Percentiles rank a stretch among this genome's conserved stretches.
These are phyloP conservation scores for Monosporascus sp. DNA, from an alignment of 2,329 filamentous ascomycete genomes.

Conservation along the genomic window DNA sequence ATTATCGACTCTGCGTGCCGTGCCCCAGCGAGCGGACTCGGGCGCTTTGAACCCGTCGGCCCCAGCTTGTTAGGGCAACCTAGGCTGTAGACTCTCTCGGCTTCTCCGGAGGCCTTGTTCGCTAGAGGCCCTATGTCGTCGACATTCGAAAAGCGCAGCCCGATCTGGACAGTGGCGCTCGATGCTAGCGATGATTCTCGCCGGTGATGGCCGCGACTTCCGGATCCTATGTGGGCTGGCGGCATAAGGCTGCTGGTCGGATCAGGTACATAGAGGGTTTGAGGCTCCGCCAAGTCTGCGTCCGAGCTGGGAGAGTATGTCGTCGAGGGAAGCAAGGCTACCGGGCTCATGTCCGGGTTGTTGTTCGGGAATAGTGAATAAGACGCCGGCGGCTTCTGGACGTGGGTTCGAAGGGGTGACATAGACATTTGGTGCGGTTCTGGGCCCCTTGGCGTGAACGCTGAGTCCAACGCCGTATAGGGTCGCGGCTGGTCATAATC, in stretches of 20 bases:
- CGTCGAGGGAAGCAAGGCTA: slow-evolving; percentile 40
- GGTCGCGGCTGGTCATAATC: slow-evolving; percentile 30
- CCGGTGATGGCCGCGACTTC: slow-evolving; percentile 37
- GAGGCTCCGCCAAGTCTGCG: slow-evolving; percentile 5
- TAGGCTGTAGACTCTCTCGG: slow-evolving; percentile 34
- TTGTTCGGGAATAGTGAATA: slow-evolving; percentile 36
- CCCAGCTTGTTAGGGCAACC: slow-evolving; percentile 26
- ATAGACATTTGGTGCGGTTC: slow-evolving; percentile 26
- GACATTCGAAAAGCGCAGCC: slow-evolving; percentile 59
- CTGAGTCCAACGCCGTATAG: slow-evolving; percentile 24
- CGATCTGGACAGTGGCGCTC: slow-evolving; percentile 66
- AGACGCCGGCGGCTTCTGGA: slow-evolving; percentile 29
- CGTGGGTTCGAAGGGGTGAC: slow-evolving; percentile 19
- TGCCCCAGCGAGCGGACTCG: slow-evolving; percentile 26
- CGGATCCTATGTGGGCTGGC: slow-evolving; percentile 38
- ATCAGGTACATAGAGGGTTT: slow-evolving; percentile 7
- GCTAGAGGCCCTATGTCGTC: slow-evolving; percentile 41
- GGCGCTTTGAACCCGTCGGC: slow-evolving; percentile 14
- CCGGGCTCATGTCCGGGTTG: slow-evolving; percentile 26
- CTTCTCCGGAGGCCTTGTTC: slow-evolving; percentile 24
- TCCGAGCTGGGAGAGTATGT: slow-evolving; percentile 34
- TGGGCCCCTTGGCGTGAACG: slow-evolving; percentile 20
- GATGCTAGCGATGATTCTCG: slow-evolving; percentile 60
- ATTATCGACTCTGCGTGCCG: slow-evolving; percentile 12
- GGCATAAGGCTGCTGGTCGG: slow-evolving; percentile 32